A percentile compares a stretch with the other conserved stretches of the same genome.
phyloP scores from a whole-genome alignment of 1,139 yeast genomes.

The Geotrichum restrictum region DNA sequence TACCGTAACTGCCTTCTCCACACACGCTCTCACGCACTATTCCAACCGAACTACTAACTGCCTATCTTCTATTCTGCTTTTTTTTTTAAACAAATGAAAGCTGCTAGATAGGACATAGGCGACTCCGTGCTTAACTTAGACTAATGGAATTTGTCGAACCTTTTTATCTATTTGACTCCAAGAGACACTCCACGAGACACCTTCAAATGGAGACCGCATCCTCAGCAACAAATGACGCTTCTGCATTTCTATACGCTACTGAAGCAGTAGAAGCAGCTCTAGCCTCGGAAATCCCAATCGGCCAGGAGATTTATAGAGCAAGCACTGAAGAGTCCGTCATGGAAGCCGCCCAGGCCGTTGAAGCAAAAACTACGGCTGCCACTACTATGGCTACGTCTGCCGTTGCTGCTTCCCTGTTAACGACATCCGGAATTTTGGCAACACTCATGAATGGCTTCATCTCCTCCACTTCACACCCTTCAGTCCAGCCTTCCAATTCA shows the following conservation, averaged over 20 bases:
- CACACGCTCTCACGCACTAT: too few relatives aligned
- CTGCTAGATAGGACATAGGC: background rate
- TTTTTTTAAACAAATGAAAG: background rate
- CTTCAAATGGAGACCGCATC: background rate
- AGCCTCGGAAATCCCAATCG: background rate
- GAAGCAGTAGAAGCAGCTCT: background rate
- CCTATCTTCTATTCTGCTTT: too few relatives aligned
- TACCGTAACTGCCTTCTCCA: too few relatives aligned
- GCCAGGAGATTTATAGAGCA: too few relatives aligned
- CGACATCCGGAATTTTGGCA: conserved; percentile 17
- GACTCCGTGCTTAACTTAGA: background rate
- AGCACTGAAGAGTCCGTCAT: conserved; percentile 1
- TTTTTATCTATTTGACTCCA: conserved; percentile 11
- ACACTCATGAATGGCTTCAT: conserved; percentile 12
- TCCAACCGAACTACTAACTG: too few relatives aligned
- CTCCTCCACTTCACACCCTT: background rate
- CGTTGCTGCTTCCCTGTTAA: conserved; percentile 1
- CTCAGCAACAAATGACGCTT: background rate
- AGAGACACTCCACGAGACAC: background rate
- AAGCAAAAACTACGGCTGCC: conserved; percentile 9
- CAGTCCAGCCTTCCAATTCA: conserved; percentile 1
- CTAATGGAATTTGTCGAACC: conserved; percentile 17
- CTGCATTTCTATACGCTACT: too few relatives aligned
- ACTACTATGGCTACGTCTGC: background rate
- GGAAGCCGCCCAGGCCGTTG: background rate